These are phyloP conservation scores for Apiospora saccharicola DNA, from an alignment of 2,329 filamentous ascomycete species.

Conservation along the genomic window DNA sequence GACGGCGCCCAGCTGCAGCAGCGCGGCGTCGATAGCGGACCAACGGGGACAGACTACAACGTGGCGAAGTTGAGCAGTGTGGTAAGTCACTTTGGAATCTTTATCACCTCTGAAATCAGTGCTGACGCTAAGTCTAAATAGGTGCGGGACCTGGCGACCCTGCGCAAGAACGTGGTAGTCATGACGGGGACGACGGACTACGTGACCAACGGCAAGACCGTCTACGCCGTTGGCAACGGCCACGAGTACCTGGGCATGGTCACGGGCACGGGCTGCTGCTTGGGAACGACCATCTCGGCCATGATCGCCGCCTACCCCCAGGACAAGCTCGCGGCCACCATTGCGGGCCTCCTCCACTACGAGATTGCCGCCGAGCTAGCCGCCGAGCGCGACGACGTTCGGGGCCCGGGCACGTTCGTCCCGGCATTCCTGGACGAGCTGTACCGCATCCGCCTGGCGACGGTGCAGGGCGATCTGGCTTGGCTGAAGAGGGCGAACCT, in stretches of 20 bases:
- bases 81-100: too few species aligned
- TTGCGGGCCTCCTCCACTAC: constrained; percentile 79
- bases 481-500: constrained; percentile 64
- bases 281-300: constrained; percentile 83
- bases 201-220: constrained; percentile 75
- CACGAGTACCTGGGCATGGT: constrained; percentile 74
- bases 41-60: constrained; percentile 55
- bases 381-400: constrained; percentile 69
- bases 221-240: constrained; percentile 77
- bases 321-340: constrained; percentile 74
- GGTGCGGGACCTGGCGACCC: constrained; percentile 70
- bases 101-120: too few species aligned
- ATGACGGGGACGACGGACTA: constrained; percentile 84
- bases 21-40: constrained; percentile 80
- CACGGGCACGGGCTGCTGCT: constrained; percentile 84
- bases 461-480: constrained; percentile 52
- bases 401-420: constrained; percentile 86
- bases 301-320: constrained; percentile 69
- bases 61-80: constrained; percentile 65
- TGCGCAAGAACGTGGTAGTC: constrained; percentile 76
- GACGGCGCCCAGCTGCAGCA: constrained; percentile 59
- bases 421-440: constrained; percentile 83
- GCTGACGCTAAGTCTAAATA: too few species aligned
- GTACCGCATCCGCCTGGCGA: constrained; percentile 57
- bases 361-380: constrained; percentile 76